These are phyloP conservation scores for Saturnispora zaruensis DNA, from an alignment of 805 yeast genomes.

Conservation along the genomic window DNA sequence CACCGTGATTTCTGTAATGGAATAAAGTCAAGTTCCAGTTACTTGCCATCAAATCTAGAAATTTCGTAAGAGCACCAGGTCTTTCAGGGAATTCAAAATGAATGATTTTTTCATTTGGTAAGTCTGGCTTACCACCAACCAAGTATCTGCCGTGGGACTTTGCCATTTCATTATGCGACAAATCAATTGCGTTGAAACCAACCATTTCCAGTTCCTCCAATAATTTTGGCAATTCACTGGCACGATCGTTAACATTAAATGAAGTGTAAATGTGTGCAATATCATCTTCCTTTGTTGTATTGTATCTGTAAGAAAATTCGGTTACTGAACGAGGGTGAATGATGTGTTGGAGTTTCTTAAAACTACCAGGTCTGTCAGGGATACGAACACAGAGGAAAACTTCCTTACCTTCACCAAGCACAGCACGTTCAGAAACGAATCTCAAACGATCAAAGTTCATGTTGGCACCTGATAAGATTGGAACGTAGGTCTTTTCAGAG, in stretches of 20 bases:
- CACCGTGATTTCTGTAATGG: slow-evolving; percentile 96
- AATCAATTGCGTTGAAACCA: slow-evolving; percentile 72
- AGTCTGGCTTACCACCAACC: slow-evolving; percentile 81
- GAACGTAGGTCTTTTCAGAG: slow-evolving; percentile 61
- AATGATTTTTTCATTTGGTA: slow-evolving; percentile 67
- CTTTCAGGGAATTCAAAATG: slow-evolving; percentile 95
- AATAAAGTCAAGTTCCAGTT: slow-evolving; percentile 91
- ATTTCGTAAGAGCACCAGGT: slow-evolving; percentile 86
- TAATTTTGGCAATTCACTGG: slow-evolving; percentile 61
- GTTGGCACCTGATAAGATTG: slow-evolving; percentile 91
- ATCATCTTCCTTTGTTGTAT: slow-evolving; percentile 32
- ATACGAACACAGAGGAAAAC: slow-evolving; percentile 84
- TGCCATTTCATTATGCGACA: slow-evolving; percentile 90
- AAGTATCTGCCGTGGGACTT: slow-evolving; percentile 93
- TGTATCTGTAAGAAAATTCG: slow-evolving; percentile 84
- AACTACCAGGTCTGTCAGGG: slow-evolving; percentile 91
- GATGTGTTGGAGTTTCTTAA: slow-evolving; percentile 62
- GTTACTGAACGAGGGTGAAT: slow-evolving; percentile 87
- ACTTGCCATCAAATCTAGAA: slow-evolving; percentile 59
- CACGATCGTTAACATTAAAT: slow-evolving; percentile 72
- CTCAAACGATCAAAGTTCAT: slow-evolving; percentile 96
- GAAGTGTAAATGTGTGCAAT: slow-evolving; percentile 80
- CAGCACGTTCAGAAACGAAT: slow-evolving; percentile 95
- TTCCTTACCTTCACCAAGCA: slow-evolving; percentile 96
- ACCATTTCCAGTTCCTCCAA: slow-evolving; percentile 46